Evolutionary conservation across 129 eudicot species (phyloP).

Genomic region (Centella asiatica): DNA sequence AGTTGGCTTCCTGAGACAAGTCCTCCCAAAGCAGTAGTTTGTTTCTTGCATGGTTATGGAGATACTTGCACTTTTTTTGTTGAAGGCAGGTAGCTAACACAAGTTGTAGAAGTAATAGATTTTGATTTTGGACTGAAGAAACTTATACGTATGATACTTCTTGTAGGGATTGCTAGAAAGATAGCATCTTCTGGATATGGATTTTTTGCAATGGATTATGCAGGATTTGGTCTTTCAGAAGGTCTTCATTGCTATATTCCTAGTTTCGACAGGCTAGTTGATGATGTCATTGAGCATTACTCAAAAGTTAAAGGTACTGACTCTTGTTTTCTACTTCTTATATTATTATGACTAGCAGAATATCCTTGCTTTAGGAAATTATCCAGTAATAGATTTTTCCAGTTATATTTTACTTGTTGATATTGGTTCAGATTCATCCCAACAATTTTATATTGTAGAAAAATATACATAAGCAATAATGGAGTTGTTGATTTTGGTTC

Average conservation of each 20-base stretch:
- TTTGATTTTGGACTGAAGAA: conserved; percentile 1
- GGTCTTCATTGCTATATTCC: conserved; percentile 86
- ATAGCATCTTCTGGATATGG: conserved; percentile 74
- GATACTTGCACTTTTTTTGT: conserved; percentile 87
- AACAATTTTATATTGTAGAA: too few relatives aligned
- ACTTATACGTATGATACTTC: conserved; percentile 13
- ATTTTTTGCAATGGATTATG: conserved; percentile 77
- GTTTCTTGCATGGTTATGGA: conserved; percentile 88
- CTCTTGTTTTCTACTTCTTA: background rate
- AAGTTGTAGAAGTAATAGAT: background rate
- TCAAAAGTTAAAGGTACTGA: conserved; percentile 66
- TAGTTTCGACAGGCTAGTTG: conserved; percentile 60
- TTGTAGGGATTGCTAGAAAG: conserved; percentile 74
- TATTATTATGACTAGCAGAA: too few relatives aligned
- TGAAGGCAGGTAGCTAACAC: conserved; percentile 63
- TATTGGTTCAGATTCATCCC: too few relatives aligned
- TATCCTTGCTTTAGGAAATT: too few relatives aligned
- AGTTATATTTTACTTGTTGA: too few relatives aligned
- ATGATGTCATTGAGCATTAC: conserved; percentile 70
- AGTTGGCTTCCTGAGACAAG: conserved; percentile 76
- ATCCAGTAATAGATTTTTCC: too few relatives aligned
- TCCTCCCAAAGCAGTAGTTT: conserved; percentile 75
- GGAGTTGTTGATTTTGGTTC: too few relatives aligned
- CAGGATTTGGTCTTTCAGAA: conserved; percentile 93
- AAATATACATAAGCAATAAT: too few relatives aligned